A percentile compares a stretch with the other conserved stretches of the same genome.
phyloP scores from a whole-genome alignment of 192 early-diverging fungal species.

The Coemansia sp. region DNA sequence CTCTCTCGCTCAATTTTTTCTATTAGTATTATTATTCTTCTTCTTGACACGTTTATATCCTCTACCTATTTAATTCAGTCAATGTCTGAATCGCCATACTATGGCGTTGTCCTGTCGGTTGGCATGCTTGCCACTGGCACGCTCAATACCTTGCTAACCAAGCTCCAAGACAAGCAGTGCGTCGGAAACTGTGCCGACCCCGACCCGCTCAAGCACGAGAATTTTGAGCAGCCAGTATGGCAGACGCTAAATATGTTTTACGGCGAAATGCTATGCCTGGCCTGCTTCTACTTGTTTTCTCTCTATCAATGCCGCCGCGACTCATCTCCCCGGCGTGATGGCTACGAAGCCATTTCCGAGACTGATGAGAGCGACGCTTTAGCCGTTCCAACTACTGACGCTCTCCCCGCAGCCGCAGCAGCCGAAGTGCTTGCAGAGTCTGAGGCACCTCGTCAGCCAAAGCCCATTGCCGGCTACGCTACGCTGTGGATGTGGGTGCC shows the following conservation, averaged over 20 bases:
- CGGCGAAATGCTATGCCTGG: slow-evolving; percentile 83
- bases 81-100: slow-evolving; percentile 33
- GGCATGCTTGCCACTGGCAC: slow-evolving; percentile 81
- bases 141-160: slow-evolving; percentile 79
- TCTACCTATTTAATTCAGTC: slow-evolving; percentile 2
- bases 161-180: slow-evolving; percentile 91
- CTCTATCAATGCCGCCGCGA: slow-evolving; percentile 24
- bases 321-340: slow-evolving; percentile 7
- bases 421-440: background rate
- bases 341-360: slow-evolving; percentile 38
- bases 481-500: slow-evolving; percentile 67
- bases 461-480: slow-evolving; percentile 55
- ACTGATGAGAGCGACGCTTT: slow-evolving; percentile 13
- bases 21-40: background rate
- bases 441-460: slow-evolving; percentile 15
- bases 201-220: slow-evolving; percentile 62
- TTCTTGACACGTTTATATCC: background rate
- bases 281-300: slow-evolving; percentile 59
- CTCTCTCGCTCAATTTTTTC: background rate
- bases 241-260: slow-evolving; percentile 98
- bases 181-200: slow-evolving; percentile 84
- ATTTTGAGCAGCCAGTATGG: slow-evolving; percentile 98
- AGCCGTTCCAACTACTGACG: slow-evolving; percentile 33
- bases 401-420: slow-evolving; percentile 10
- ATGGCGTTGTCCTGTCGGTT: slow-evolving; percentile 55